phyloP scores from a whole-genome alignment of 1,284 basidiomycete genomes.

The Somion occarium region DNA sequence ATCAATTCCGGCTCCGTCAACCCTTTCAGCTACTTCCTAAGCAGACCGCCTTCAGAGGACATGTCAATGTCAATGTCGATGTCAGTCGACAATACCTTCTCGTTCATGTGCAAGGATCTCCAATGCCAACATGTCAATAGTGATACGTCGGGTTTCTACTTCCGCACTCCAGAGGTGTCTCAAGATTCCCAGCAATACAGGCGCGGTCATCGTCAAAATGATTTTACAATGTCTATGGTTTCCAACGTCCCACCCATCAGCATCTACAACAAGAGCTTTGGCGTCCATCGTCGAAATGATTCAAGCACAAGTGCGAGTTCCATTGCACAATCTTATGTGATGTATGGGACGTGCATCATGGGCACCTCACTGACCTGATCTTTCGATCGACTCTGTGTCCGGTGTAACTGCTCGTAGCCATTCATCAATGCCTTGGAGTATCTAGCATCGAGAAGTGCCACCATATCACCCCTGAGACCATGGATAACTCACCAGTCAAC shows the following conservation, averaged over 20 bases:
- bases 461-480: too few species aligned
- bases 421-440: too few species aligned
- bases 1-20: constrained; percentile 59
- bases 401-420: too few species aligned
- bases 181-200: constrained; percentile 59
- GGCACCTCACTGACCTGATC: constrained; percentile 55
- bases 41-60: constrained; percentile 53
- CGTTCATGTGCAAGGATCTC: constrained; percentile 45
- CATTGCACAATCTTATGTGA: constrained; percentile 44
- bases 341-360: constrained; percentile 53
- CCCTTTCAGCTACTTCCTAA: constrained; percentile 70
- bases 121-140: constrained; percentile 59
- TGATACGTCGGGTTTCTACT: constrained; percentile 73
- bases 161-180: constrained; percentile 64
- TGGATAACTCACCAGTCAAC: too few species aligned
- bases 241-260: constrained; percentile 61
- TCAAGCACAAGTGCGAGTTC: constrained; percentile 49
- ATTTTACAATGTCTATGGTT: constrained; percentile 39
- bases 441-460: too few species aligned
- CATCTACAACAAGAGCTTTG: constrained; percentile 59
- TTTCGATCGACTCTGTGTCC: constrained; percentile 58
- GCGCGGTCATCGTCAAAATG: constrained; percentile 30
- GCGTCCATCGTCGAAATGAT: constrained; percentile 39
- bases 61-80: constrained; percentile 59
- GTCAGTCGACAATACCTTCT: constrained; percentile 70